A percentile compares a stretch with the other conserved stretches of the same genome.
Evolutionary conservation across 1,284 basidiomycete genomes (phyloP).

Genomic region (Ustilago esculenta): DNA sequence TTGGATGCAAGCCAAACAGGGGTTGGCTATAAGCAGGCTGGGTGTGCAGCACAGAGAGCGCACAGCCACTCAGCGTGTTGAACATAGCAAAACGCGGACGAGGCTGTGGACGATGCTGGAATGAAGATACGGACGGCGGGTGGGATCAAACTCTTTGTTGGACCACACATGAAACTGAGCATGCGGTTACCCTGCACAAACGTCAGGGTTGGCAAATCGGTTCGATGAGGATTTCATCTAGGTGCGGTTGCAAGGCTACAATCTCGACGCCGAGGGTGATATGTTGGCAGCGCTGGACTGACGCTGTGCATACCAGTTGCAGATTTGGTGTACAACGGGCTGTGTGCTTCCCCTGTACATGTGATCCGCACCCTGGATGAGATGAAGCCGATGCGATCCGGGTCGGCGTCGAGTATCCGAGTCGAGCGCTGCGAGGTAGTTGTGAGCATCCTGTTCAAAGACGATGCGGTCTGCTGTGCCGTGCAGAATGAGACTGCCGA

Average conservation of each 20-base stretch:
- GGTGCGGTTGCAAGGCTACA: constrained; percentile 6
- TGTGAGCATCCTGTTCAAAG: constrained; percentile 26
- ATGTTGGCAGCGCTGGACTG: background rate
- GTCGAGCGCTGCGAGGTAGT: constrained; percentile 28
- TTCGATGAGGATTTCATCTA: too few species aligned
- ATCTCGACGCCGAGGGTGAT: constrained; percentile 3
- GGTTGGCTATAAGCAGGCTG: too few species aligned
- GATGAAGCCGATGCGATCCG: constrained; percentile 30
- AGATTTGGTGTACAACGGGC: constrained; percentile 19
- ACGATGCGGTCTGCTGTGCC: constrained; percentile 47
- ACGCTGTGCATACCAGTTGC: constrained; percentile 23
- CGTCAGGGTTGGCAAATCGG: too few species aligned
- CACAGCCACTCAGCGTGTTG: too few species aligned
- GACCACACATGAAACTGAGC: too few species aligned
- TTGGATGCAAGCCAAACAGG: too few species aligned
- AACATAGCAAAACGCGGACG: too few species aligned
- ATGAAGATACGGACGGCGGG: too few species aligned
- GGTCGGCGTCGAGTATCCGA: constrained; percentile 6
- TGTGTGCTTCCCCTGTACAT: constrained; percentile 29
- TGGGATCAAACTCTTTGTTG: too few species aligned
- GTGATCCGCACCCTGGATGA: constrained; percentile 52
- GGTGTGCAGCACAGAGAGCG: too few species aligned
- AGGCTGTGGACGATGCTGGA: too few species aligned
- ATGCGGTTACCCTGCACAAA: too few species aligned
- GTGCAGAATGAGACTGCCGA: constrained; percentile 34